Evolutionary conservation across 2,329 filamentous ascomycete species (phyloP).

Genomic region (Fusarium bulbicola): DNA sequence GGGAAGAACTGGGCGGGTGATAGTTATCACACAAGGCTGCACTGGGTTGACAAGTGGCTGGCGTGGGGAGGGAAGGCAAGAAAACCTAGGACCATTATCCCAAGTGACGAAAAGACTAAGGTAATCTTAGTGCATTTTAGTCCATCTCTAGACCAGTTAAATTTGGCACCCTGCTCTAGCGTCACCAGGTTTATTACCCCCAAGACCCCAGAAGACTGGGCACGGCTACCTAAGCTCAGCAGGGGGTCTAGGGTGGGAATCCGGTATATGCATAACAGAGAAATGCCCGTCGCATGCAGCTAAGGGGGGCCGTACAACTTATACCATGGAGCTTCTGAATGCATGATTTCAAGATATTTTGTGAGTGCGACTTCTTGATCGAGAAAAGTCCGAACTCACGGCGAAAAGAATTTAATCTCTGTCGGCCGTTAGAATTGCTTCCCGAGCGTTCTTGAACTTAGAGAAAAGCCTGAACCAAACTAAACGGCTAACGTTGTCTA

Average conservation of each 20-base stretch:
- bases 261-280: conserved; percentile 38
- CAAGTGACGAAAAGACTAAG: not conserved
- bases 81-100: not conserved
- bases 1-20: conserved; percentile 25
- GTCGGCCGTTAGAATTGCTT: not conserved
- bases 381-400: not conserved
- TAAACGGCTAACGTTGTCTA: not conserved
- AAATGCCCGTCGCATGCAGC: conserved; percentile 8
- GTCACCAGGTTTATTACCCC: not conserved
- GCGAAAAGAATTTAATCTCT: not conserved
- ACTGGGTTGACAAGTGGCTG: conserved; percentile 25
- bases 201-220: not conserved
- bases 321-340: not conserved
- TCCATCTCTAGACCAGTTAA: not conserved
- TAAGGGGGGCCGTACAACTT: conserved; percentile 37
- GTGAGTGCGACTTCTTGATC: not conserved
- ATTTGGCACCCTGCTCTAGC: not conserved
- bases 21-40: conserved; percentile 23
- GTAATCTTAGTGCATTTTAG: not conserved
- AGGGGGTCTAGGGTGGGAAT: not conserved
- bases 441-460: not conserved
- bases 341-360: not conserved
- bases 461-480: not conserved
- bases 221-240: conserved; percentile 13
- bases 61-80: not conserved